Conservation (phyloP, 176 grass and related monocot genomes). For the Musa schizocarpa region DNA sequence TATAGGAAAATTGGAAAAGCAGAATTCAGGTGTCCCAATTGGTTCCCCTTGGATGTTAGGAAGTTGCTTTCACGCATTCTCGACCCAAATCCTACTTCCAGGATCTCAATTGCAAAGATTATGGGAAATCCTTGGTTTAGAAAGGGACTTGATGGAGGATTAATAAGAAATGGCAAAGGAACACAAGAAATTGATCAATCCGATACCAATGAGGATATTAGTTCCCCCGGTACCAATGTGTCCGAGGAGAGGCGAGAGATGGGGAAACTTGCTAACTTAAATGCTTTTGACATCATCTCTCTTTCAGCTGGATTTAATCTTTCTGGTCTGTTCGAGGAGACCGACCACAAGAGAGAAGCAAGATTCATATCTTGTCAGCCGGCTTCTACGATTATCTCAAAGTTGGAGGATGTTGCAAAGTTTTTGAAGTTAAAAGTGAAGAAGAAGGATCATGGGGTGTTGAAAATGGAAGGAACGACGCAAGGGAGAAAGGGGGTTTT, state of each 20-base stretch:
- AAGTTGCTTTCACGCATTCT: conserved; percentile 7
- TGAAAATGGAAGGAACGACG: conserved; percentile 10
- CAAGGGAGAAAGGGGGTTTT: not conserved
- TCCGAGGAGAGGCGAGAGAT: not conserved
- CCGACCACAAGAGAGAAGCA: not conserved
- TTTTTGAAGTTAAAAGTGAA: not conserved
- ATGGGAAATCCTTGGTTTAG: conserved; percentile 17
- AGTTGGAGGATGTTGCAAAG: conserved; percentile 8
- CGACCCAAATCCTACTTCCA: conserved; percentile 9
- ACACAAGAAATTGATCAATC: not conserved
- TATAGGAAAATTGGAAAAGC: conserved; percentile 7
- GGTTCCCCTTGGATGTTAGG: conserved; percentile 2
- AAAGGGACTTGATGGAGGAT: not conserved
- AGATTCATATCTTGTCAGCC: conserved; percentile 8
- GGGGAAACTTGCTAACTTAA: conserved; percentile 5
- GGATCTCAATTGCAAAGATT: conserved; percentile 16
- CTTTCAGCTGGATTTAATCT: conserved; percentile 17
- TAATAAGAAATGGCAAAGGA: not conserved
- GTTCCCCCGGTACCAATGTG: not conserved
- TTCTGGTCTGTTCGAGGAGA: conserved; percentile 15
- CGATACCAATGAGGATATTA: not conserved
- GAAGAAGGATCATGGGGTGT: conserved; percentile 11
- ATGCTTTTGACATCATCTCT: conserved; percentile 20
- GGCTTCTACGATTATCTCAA: conserved; percentile 1
- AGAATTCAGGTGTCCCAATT: conserved; percentile 10